Conservation (phyloP, 495 filamentous ascomycete species). For the Lasiosphaeria hispida region DNA sequence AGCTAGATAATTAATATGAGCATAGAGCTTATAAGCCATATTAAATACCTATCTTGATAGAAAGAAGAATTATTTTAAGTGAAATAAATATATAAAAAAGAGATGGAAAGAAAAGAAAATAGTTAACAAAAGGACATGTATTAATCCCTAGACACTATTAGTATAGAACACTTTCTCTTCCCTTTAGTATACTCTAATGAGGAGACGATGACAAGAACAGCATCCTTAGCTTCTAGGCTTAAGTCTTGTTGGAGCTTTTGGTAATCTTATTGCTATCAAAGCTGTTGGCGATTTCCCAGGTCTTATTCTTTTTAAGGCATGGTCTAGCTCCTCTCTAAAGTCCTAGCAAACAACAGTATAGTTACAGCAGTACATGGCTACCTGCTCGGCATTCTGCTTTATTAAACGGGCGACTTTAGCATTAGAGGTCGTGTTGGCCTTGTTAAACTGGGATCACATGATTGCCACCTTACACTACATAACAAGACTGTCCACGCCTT, state of each 20-base stretch:
- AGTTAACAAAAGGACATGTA: too few species aligned
- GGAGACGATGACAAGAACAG: constrained; percentile 35
- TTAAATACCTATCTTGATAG: too few species aligned
- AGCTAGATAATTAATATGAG: too few species aligned
- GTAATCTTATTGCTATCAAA: constrained; percentile 54
- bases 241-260: constrained; percentile 41
- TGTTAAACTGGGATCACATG: constrained; percentile 51
- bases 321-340: constrained; percentile 46
- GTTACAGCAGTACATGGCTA: constrained; percentile 44
- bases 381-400: constrained; percentile 44
- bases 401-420: constrained; percentile 44
- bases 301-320: constrained; percentile 47
- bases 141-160: too few species aligned
- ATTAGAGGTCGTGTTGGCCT: constrained; percentile 35
- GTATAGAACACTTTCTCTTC: constrained; percentile 49
- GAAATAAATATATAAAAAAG: too few species aligned
- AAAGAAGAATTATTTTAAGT: too few species aligned
- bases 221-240: constrained; percentile 33
- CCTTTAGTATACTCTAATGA: constrained; percentile 44
- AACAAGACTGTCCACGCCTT: too few species aligned
- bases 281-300: constrained; percentile 46
- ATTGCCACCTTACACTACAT: constrained; percentile 53
- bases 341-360: constrained; percentile 54
- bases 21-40: too few species aligned
- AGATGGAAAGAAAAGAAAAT: too few species aligned